Percentiles rank a stretch among this genome's conserved stretches.
Conservation (phyloP, 2,329 filamentous ascomycete species). For the Reticulascus tulasneorum region DNA sequence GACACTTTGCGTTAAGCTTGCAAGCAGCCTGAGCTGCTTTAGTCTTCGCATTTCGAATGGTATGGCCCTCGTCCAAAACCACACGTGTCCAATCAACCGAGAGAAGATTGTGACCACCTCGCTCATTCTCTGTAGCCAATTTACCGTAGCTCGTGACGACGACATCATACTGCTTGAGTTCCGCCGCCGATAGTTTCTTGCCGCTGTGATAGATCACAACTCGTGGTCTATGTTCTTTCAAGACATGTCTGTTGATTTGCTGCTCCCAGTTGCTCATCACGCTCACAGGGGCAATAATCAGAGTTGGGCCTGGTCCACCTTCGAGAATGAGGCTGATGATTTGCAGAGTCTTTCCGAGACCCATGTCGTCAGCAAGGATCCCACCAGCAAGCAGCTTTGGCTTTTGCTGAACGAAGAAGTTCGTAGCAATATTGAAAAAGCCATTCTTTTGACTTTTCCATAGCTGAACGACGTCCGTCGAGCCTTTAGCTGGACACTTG, state of each 20-base stretch:
- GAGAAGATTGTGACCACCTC: conserved; percentile 35
- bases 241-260: conserved; percentile 71
- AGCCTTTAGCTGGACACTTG: conserved; percentile 53
- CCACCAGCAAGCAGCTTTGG: conserved; percentile 73
- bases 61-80: conserved; percentile 80
- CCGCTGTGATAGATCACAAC: conserved; percentile 72
- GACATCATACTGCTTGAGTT: conserved; percentile 66
- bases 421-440: conserved; percentile 68
- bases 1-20: conserved; percentile 62
- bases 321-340: conserved; percentile 74
- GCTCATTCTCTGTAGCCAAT: conserved; percentile 60
- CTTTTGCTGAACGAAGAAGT: conserved; percentile 53
- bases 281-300: conserved; percentile 77
- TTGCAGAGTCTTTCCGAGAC: conserved; percentile 83
- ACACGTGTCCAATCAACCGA: conserved; percentile 69
- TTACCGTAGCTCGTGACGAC: conserved; percentile 84
- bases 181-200: conserved; percentile 50
- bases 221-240: conserved; percentile 56
- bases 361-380: conserved; percentile 91
- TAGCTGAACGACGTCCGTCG: conserved; percentile 64
- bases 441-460: conserved; percentile 58
- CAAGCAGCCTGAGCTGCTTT: conserved; percentile 68
- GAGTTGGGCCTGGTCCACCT: conserved; percentile 55
- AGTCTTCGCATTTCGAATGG: conserved; percentile 72
- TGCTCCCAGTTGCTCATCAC: conserved; percentile 91